Evolutionary conservation across 495 filamentous ascomycete genomes (phyloP).

Genomic region (Aspergillus panamensis): DNA sequence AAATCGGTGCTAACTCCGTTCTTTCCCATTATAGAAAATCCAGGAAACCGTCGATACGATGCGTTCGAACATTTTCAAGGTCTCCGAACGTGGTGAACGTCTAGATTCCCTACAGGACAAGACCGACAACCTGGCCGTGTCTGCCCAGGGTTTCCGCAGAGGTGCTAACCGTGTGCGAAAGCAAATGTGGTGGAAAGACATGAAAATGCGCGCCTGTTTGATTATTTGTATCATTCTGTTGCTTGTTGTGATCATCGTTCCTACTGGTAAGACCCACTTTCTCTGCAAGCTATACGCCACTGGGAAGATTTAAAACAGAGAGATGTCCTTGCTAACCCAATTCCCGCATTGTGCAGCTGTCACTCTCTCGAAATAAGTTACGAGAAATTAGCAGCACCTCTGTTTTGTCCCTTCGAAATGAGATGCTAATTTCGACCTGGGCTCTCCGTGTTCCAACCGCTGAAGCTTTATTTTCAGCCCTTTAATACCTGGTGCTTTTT

Average conservation of each 20-base stretch:
- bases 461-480: conserved; percentile 41
- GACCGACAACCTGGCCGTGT: conserved; percentile 86
- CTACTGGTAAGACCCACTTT: conserved; percentile 60
- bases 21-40: conserved; percentile 69
- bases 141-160: conserved; percentile 89
- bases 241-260: conserved; percentile 88
- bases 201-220: conserved; percentile 99
- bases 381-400: conserved; percentile 16
- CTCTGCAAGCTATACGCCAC: background rate
- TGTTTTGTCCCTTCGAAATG: conserved; percentile 28
- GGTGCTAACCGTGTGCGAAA: conserved; percentile 95
- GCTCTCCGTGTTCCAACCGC: conserved; percentile 31
- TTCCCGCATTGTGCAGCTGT: conserved; percentile 24
- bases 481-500: conserved; percentile 44
- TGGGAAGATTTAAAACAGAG: background rate
- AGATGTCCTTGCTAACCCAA: conserved; percentile 18
- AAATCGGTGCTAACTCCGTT: conserved; percentile 17
- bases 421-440: conserved; percentile 30
- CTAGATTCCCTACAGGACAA: conserved; percentile 92
- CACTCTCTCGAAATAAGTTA: conserved; percentile 30
- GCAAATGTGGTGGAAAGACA: conserved; percentile 95
- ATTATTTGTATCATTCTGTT: conserved; percentile 83
- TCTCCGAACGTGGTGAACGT: conserved; percentile 84
- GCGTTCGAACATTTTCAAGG: conserved; percentile 92
- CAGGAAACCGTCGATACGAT: conserved; percentile 89